phyloP scores from a whole-genome alignment of 805 yeast species.

The Wickerhamomyces rabaulensis region DNA sequence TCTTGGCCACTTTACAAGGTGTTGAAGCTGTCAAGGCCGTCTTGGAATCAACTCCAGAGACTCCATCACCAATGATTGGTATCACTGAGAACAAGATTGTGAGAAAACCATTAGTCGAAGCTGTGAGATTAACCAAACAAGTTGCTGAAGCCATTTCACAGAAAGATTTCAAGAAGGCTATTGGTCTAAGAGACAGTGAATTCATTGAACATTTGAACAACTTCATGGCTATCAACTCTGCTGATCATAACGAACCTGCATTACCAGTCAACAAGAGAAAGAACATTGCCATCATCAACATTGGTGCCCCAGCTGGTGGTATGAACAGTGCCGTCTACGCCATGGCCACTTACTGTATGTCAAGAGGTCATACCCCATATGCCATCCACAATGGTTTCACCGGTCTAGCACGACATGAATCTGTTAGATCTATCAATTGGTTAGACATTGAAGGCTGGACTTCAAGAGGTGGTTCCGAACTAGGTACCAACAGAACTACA shows the following conservation, averaged over 20 bases:
- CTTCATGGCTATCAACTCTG: slow-evolving; percentile 61
- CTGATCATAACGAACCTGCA: slow-evolving; percentile 59
- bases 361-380: slow-evolving; percentile 66
- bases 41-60: slow-evolving; percentile 57
- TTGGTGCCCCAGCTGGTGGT: slow-evolving; percentile 80
- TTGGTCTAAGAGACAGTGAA: slow-evolving; percentile 64
- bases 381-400: slow-evolving; percentile 73
- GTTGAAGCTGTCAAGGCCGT: slow-evolving; percentile 78
- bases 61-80: slow-evolving; percentile 79
- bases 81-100: slow-evolving; percentile 66
- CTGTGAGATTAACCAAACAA: slow-evolving; percentile 63
- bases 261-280: slow-evolving; percentile 49
- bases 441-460: slow-evolving; percentile 70
- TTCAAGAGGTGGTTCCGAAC: slow-evolving; percentile 71
- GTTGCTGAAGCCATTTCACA: slow-evolving; percentile 65
- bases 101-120: slow-evolving; percentile 64
- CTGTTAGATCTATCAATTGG: slow-evolving; percentile 59
- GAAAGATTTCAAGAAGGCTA: slow-evolving; percentile 66
- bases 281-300: slow-evolving; percentile 65
- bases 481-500: slow-evolving; percentile 72
- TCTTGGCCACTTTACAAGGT: slow-evolving; percentile 74
- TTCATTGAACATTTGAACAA: slow-evolving; percentile 61
- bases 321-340: slow-evolving; percentile 75
- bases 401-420: slow-evolving; percentile 61
- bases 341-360: slow-evolving; percentile 67